Evolutionary conservation across 306 rosid species (phyloP).

Genomic region (Lathyrus tuberosus): DNA sequence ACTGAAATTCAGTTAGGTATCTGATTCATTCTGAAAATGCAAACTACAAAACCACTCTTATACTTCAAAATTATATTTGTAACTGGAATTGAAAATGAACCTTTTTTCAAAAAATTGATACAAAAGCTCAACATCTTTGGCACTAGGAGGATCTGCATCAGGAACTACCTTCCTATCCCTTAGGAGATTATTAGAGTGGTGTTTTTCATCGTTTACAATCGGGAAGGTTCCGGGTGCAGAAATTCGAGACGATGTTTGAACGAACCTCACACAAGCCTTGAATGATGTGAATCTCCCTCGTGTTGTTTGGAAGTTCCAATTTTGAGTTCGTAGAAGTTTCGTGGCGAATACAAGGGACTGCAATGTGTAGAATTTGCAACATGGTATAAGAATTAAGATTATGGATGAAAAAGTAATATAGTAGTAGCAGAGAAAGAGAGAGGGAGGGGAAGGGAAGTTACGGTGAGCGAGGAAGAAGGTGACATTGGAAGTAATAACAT

Average conservation of each 20-base stretch:
- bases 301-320: conserved; percentile 43
- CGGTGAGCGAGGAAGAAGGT: conserved; percentile 24
- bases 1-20: conserved; percentile 33
- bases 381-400: no score
- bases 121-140: conserved; percentile 61
- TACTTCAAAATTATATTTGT: not conserved
- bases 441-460: conserved; percentile 29
- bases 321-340: conserved; percentile 36
- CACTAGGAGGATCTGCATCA: conserved; percentile 84
- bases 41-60: conserved; percentile 4
- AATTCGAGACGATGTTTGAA: conserved; percentile 58
- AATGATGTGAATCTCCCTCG: conserved; percentile 48
- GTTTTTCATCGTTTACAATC: conserved; percentile 37
- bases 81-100: conserved; percentile 40
- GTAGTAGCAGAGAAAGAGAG: conserved; percentile 1
- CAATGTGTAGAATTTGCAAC: not conserved
- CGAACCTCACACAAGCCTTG: conserved; percentile 46
- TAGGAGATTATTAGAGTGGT: conserved; percentile 41
- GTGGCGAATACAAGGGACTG: conserved; percentile 52
- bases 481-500: conserved; percentile 2
- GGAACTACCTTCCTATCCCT: conserved; percentile 73
- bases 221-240: conserved; percentile 55
- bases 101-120: conserved; percentile 75
- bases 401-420: no score
- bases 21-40: not conserved